Conservation (phyloP, 441 rosid genomes). For the Syzygium syzygioides region DNA sequence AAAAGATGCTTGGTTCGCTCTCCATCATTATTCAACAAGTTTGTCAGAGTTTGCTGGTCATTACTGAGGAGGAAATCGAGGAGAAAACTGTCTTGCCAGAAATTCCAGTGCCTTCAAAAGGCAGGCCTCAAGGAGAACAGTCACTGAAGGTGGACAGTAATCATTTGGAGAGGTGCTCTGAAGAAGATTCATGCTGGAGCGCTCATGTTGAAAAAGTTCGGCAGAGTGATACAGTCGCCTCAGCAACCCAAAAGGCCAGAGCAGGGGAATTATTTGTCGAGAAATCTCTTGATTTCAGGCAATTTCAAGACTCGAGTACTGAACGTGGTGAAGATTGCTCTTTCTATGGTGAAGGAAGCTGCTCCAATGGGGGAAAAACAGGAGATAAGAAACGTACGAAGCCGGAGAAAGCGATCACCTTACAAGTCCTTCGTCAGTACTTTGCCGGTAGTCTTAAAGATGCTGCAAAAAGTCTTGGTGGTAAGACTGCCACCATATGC, state of each 20-base stretch:
- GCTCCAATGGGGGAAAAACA: conserved; percentile 31
- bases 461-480: conserved; percentile 83
- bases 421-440: conserved; percentile 64
- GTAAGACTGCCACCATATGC: conserved; percentile 31
- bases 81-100: conserved; percentile 34
- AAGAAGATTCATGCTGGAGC: conserved; percentile 27
- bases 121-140: conserved; percentile 23
- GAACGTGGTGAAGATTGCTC: conserved; percentile 32
- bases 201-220: conserved; percentile 21
- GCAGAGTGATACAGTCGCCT: conserved; percentile 17
- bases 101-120: conserved; percentile 26
- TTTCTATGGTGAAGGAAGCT: conserved; percentile 39
- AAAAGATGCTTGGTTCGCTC: conserved; percentile 56
- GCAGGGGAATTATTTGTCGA: conserved; percentile 15
- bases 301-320: conserved; percentile 26
- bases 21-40: conserved; percentile 62
- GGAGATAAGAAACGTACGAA: conserved; percentile 57
- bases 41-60: conserved; percentile 60
- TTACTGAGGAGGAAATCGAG: conserved; percentile 61
- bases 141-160: conserved; percentile 16
- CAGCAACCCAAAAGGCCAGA: conserved; percentile 14
- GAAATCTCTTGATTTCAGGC: conserved; percentile 14
- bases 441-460: conserved; percentile 89
- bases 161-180: conserved; percentile 23
- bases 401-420: conserved; percentile 60